Conservation (phyloP, 78 protist genomes). For the Dictyostelium capitatum region DNA sequence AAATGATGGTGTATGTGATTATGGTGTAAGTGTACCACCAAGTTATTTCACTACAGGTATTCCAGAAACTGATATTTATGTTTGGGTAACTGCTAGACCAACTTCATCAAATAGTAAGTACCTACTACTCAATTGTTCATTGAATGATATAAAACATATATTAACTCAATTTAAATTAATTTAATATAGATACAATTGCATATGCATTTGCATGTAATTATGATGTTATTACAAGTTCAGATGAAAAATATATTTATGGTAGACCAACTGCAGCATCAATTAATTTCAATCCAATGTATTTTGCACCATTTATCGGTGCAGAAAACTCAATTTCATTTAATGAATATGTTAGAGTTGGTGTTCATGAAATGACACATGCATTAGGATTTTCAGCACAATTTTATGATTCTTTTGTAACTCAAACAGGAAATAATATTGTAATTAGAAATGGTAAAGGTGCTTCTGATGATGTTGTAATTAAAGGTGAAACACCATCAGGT, state of each 20-base stretch:
- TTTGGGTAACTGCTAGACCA: constrained; percentile 65
- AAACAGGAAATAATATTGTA: neutral
- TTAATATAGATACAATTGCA: neutral
- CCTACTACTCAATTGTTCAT: too few relatives aligned
- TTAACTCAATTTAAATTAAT: neutral
- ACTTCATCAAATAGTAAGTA: neutral
- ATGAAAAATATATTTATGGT: neutral
- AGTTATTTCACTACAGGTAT: neutral
- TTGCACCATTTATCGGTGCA: neutral
- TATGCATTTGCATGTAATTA: constrained; percentile 31
- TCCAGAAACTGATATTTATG: constrained; percentile 12
- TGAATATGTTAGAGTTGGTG: neutral
- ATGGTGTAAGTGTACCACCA: constrained; percentile 27
- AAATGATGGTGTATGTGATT: constrained; percentile 23
- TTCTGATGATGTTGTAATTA: neutral
- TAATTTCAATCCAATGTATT: constrained; percentile 9
- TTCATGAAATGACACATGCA: constrained; percentile 36
- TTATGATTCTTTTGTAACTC: neutral
- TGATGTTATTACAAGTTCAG: neutral
- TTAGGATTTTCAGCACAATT: constrained; percentile 9
- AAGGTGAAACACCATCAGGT: neutral
- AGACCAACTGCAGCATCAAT: constrained; percentile 19
- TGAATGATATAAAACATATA: neutral
- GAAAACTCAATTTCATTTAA: neutral
- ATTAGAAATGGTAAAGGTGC: neutral